Conservation (phyloP, 331 rosid genomes). For the Erythrophleum ivorense region DNA sequence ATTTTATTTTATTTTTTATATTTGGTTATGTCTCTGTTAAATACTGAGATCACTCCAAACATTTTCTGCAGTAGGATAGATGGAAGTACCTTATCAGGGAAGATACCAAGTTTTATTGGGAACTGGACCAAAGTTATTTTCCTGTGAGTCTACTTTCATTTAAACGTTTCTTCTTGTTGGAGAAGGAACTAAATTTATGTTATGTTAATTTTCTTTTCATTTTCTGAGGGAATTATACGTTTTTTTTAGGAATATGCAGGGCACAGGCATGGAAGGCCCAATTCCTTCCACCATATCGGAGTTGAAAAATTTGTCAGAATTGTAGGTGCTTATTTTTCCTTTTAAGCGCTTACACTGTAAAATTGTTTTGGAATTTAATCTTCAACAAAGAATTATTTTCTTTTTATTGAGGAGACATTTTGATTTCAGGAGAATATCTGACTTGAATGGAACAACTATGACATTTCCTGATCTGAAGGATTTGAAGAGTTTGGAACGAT, state of each 20-base stretch:
- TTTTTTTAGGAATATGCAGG: constrained; percentile 65
- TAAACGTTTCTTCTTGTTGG: neutral
- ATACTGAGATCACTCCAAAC: constrained; percentile 17
- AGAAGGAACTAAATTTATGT: constrained; percentile 3
- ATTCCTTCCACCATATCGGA: constrained; percentile 61
- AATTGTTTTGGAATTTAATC: neutral
- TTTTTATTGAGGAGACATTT: constrained; percentile 32
- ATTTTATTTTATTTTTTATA: too few species aligned
- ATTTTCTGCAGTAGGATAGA: constrained; percentile 71
- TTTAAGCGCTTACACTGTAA: neutral
- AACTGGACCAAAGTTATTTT: constrained; percentile 61
- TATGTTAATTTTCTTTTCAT: neutral
- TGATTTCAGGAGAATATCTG: constrained; percentile 69
- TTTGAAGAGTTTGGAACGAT: constrained; percentile 36
- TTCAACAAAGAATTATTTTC: constrained; percentile 16
- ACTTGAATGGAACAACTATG: constrained; percentile 57
- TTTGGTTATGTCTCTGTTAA: neutral
- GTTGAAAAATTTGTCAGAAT: constrained; percentile 47
- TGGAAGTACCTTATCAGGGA: constrained; percentile 68
- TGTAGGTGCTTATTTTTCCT: constrained; percentile 53
- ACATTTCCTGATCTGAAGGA: constrained; percentile 63
- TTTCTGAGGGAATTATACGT: neutral
- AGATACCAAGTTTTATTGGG: constrained; percentile 69
- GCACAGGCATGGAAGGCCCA: constrained; percentile 79
- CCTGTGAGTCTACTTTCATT: constrained; percentile 57